Conservation (phyloP, 2,329 filamentous ascomycete genomes). For the Hypocreales sp. region DNA sequence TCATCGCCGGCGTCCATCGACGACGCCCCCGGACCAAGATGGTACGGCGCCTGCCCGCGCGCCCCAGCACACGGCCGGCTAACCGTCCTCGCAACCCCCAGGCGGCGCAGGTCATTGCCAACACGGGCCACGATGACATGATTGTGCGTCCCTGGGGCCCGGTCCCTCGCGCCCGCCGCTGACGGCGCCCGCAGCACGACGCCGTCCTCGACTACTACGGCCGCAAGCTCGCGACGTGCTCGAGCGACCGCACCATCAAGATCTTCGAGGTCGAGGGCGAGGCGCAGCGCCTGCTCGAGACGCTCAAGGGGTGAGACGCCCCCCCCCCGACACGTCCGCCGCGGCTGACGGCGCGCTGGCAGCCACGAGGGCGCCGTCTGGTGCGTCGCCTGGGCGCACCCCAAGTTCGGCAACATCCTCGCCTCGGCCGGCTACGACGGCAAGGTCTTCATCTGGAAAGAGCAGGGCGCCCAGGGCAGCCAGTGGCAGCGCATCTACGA, state of each 20-base stretch:
- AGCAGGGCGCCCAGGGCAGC: constrained; percentile 44
- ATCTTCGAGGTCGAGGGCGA: constrained; percentile 98
- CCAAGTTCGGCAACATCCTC: constrained; percentile 96
- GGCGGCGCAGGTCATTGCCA: constrained; percentile 28
- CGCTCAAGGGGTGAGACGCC: constrained; percentile 62
- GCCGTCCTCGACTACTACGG: constrained; percentile 98
- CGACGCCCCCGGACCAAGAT: constrained; percentile 2
- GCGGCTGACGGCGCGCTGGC: constrained; percentile 2
- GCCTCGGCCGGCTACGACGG: constrained; percentile 93
- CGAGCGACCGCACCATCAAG: constrained; percentile 96
- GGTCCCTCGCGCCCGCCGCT: constrained; percentile 3
- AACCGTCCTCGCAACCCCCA: too few species aligned
- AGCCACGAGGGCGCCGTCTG: constrained; percentile 96
- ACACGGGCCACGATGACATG: constrained; percentile 81
- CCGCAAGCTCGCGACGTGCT: constrained; percentile 88
- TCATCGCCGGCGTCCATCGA: neutral
- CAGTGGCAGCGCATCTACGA: constrained; percentile 82
- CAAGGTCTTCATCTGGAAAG: constrained; percentile 97
- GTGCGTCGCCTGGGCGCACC: constrained; percentile 96
- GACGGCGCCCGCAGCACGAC: constrained; percentile 53
- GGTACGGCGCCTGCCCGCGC: constrained; percentile 5
- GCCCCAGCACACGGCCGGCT: too few species aligned
- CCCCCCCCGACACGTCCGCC: too few species aligned
- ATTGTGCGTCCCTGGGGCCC: constrained; percentile 55
- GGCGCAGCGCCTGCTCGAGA: constrained; percentile 77